These are phyloP conservation scores for Aspergillus sp. DNA, from an alignment of 2,329 filamentous ascomycete genomes.

Conservation along the genomic window DNA sequence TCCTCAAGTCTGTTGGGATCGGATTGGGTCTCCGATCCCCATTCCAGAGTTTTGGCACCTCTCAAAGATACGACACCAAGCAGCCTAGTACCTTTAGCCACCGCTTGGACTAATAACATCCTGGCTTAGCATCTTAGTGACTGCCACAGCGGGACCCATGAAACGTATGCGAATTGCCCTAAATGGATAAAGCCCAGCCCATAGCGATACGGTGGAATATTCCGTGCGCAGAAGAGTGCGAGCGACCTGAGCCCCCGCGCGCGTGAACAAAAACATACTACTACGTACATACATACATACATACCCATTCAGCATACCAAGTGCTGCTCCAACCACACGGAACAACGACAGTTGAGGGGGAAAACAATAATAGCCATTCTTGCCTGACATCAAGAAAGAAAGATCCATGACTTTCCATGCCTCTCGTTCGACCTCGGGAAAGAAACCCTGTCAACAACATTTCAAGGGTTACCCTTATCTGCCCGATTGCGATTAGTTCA, in stretches of 20 bases:
- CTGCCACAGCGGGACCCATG: background rate
- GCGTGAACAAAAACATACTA: background rate
- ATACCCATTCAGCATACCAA: too few relatives aligned
- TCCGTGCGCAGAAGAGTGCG: background rate
- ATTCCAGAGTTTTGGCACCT: background rate
- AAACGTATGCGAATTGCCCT: conserved; percentile 8
- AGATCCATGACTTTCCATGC: background rate
- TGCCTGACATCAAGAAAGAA: background rate
- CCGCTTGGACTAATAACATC: background rate
- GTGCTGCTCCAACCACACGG: background rate
- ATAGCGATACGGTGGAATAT: background rate
- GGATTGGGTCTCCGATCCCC: background rate
- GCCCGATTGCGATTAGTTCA: background rate
- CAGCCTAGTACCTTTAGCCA: background rate
- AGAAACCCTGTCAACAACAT: background rate
- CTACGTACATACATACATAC: background rate
- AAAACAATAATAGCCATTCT: too few relatives aligned
- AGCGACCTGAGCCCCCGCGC: background rate
- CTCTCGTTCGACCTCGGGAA: background rate
- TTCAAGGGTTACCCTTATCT: background rate
- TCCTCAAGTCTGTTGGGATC: background rate
- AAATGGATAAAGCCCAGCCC: conserved; percentile 6
- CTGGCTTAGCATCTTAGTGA: background rate
- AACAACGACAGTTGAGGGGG: background rate
- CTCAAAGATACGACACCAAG: background rate